Percentiles rank a stretch among this genome's conserved stretches.
phyloP scores from a whole-genome alignment of 352 stramenopile genomes.

The Phytophthora palmivora region DNA sequence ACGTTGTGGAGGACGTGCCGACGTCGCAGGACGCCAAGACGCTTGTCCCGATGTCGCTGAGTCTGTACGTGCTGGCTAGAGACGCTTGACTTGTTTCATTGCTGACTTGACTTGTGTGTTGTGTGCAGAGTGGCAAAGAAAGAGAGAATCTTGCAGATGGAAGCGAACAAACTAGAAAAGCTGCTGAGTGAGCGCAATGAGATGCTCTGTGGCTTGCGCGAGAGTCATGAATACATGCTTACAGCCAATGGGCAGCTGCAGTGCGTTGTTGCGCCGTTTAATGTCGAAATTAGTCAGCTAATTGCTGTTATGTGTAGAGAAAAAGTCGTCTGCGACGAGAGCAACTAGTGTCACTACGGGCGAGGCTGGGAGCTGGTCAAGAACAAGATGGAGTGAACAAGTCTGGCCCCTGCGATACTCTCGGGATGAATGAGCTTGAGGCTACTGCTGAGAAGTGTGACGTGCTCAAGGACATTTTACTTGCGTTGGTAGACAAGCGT shows the following conservation, averaged over 20 bases:
- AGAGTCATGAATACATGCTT: conserved; percentile 47
- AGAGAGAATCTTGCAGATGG: conserved; percentile 43
- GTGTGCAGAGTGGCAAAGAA: conserved; percentile 52
- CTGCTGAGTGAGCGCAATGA: conserved; percentile 41
- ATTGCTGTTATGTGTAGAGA: conserved; percentile 23
- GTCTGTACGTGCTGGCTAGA: conserved; percentile 25
- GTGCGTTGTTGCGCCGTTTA: conserved; percentile 16
- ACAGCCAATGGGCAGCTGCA: conserved; percentile 51
- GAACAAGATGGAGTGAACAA: conserved; percentile 7
- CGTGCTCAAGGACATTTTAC: conserved; percentile 35
- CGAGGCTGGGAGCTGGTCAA: conserved; percentile 14
- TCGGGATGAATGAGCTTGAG: conserved; percentile 34
- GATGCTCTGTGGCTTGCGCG: conserved; percentile 40
- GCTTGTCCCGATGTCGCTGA: conserved; percentile 41
- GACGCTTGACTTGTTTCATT: background rate
- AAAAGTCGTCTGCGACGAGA: conserved; percentile 27
- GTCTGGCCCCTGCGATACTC: conserved; percentile 4
- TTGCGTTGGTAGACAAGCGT: conserved; percentile 32
- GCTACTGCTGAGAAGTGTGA: conserved; percentile 38
- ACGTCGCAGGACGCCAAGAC: conserved; percentile 31
- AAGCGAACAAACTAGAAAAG: conserved; percentile 43
- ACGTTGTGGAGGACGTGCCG: conserved; percentile 2
- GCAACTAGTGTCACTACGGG: conserved; percentile 30
- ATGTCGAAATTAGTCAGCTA: background rate
- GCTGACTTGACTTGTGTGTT: conserved; percentile 7